Evolutionary conservation across 2,329 filamentous ascomycete species (phyloP), one percentile per base, ranked within the genome.

Genomic region (Neonectria ditissima): DNA sequence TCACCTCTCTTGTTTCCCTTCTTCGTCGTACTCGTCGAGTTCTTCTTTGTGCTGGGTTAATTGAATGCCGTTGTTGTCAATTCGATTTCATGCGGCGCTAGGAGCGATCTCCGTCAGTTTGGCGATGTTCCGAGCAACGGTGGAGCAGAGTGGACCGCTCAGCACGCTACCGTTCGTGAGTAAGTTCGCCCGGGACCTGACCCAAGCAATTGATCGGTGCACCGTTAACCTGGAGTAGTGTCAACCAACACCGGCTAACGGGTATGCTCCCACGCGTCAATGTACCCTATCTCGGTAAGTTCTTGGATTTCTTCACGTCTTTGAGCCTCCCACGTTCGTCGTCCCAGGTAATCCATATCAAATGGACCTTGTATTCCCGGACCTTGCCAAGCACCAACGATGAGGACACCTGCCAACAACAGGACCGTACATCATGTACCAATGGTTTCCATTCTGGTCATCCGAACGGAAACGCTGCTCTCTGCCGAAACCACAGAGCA

Each of bases 81-180:
- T 50, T 57, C 26, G 10, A 63, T 57, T 51, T 65, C 39, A 55
- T 67, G 59, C 44, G 22, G 65, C 56, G 57, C 62, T 66, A 59
- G 26, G 63, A 50, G 43, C 11, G 48, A 43, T 58, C 24, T 52
- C 54, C 47, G 16, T 24, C 55, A 45, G 26, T 58, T 58, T 45
- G 55, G 59, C 32, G 45, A 39, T 52, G 30, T 57, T 41, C 30
- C 24, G 34, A 32, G 22, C 24, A 22, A 16, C 32, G 39, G 58
- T 60, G 59, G 59, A 62, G 59, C 54, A 57, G 39, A 48, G 59
- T 62, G 59, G 59, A 57, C 59, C 59, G 14, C 47, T 30, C 3
- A 22, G 48, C 53, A 53, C 52, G 54, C 47, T 32, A 57, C 48
- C 24, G 52, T 41, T 22, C 47, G 59, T 54, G 48, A 56, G 39